phyloP scores from a whole-genome alignment of 306 rosid genomes.

The Dalbergia cochinchinensis region DNA sequence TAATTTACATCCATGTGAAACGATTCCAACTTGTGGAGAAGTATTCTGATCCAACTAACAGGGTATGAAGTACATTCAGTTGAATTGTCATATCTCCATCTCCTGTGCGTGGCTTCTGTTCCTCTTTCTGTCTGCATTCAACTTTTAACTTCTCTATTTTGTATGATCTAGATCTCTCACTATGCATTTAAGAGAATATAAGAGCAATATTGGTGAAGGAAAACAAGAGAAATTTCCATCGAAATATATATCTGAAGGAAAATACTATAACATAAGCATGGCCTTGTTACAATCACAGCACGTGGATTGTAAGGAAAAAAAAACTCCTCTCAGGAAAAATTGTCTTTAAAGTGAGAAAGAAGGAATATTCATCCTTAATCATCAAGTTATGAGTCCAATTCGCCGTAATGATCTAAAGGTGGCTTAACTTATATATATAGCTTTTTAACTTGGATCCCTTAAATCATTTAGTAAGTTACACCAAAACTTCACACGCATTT shows the following conservation, averaged over 20 bases:
- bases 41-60: not conserved
- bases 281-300: not conserved
- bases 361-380: too few species aligned
- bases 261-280: constrained; percentile 4
- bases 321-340: too few species aligned
- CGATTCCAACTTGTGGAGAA: not conserved
- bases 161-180: not conserved
- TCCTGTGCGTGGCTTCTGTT: not conserved
- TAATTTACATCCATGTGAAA: constrained; percentile 1
- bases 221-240: not conserved
- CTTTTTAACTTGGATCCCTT: too few species aligned
- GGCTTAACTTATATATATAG: too few species aligned
- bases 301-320: not conserved
- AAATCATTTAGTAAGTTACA: too few species aligned
- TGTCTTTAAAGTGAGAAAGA: too few species aligned
- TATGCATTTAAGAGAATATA: not conserved
- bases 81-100: constrained; percentile 4
- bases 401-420: too few species aligned
- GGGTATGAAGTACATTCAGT: constrained; percentile 10
- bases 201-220: not conserved
- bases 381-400: too few species aligned
- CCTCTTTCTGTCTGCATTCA: not conserved
- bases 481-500: not conserved
- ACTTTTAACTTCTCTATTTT: not conserved
- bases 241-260: not conserved